These are phyloP conservation scores for Paraphysoderma sedebokerense DNA, from an alignment of 371 early-diverging fungal species.

Conservation along the genomic window DNA sequence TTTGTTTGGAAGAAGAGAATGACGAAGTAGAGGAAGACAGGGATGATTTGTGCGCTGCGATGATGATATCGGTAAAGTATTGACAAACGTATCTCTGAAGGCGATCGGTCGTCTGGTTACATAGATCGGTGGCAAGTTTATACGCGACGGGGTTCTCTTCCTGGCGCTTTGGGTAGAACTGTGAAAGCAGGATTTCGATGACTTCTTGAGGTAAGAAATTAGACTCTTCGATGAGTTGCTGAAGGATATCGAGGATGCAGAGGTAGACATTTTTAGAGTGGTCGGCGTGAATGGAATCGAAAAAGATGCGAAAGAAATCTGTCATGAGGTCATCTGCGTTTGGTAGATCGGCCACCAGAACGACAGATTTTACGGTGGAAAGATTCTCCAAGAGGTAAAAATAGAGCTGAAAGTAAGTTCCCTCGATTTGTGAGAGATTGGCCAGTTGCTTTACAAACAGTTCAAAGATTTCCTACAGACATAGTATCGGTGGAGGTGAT, in stretches of 20 bases:
- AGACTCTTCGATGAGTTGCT: slow-evolving; percentile 64
- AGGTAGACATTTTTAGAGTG: slow-evolving; percentile 55
- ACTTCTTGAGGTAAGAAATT: slow-evolving; percentile 47
- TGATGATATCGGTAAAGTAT: slow-evolving; percentile 54
- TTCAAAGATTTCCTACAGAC: slow-evolving; percentile 45
- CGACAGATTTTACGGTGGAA: slow-evolving; percentile 61
- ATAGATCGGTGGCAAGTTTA: slow-evolving; percentile 64
- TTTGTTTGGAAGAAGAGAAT: neutral
- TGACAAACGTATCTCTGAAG: slow-evolving; percentile 81
- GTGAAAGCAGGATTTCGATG: slow-evolving; percentile 56
- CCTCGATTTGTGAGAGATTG: slow-evolving; percentile 29
- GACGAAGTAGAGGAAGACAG: slow-evolving; percentile 11
- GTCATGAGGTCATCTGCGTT: slow-evolving; percentile 45
- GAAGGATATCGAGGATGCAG: slow-evolving; percentile 64
- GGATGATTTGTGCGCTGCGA: slow-evolving; percentile 10
- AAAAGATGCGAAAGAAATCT: slow-evolving; percentile 39
- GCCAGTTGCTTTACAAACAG: slow-evolving; percentile 58
- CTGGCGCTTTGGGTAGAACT: slow-evolving; percentile 53
- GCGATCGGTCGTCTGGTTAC: slow-evolving; percentile 46
- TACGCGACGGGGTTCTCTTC: slow-evolving; percentile 48
- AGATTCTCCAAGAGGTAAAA: slow-evolving; percentile 75
- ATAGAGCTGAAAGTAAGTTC: slow-evolving; percentile 45
- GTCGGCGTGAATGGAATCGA: slow-evolving; percentile 41
- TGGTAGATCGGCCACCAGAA: slow-evolving; percentile 50
- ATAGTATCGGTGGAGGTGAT: no score